phyloP scores from a whole-genome alignment of 129 eudicot genomes.

The Gnaphalium uliginosum region DNA sequence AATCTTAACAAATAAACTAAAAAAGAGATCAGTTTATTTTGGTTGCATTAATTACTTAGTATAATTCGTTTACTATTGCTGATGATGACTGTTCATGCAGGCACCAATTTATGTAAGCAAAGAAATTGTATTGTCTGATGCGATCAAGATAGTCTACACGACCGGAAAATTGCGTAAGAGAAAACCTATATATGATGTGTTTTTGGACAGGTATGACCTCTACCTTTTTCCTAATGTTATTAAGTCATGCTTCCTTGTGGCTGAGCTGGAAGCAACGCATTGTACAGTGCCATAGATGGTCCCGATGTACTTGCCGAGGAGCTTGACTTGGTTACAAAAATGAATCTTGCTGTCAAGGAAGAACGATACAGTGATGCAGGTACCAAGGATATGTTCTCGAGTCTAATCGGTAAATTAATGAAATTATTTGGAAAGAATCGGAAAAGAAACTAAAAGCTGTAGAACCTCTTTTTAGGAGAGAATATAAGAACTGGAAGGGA shows the following conservation, averaged over 20 bases:
- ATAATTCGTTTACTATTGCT: slow-evolving; percentile 2
- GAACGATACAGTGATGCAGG: slow-evolving; percentile 81
- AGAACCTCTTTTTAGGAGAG: not conserved
- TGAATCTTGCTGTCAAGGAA: slow-evolving; percentile 55
- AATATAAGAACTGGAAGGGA: not conserved
- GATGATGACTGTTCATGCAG: slow-evolving; percentile 35
- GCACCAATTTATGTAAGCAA: slow-evolving; percentile 74
- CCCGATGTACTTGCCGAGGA: slow-evolving; percentile 68
- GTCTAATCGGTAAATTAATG: not conserved
- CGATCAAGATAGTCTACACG: slow-evolving; percentile 54
- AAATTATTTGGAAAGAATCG: not conserved
- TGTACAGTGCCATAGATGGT: slow-evolving; percentile 66
- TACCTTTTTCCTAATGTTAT: slow-evolving; percentile 5
- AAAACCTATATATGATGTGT: slow-evolving; percentile 57
- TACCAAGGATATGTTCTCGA: slow-evolving; percentile 18
- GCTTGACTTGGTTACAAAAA: slow-evolving; percentile 49
- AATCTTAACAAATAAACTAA: not conserved
- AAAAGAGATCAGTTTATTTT: not conserved
- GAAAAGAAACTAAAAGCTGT: not conserved
- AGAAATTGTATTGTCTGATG: slow-evolving; percentile 64
- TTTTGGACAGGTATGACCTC: slow-evolving; percentile 54
- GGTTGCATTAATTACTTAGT: not conserved
- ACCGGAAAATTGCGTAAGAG: slow-evolving; percentile 38
- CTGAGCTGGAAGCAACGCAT: slow-evolving; percentile 2
- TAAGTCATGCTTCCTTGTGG: slow-evolving; percentile 23